These are phyloP conservation scores for Aspergillus glaucus DNA, from an alignment of 2,329 filamentous ascomycete genomes.

Conservation along the genomic window DNA sequence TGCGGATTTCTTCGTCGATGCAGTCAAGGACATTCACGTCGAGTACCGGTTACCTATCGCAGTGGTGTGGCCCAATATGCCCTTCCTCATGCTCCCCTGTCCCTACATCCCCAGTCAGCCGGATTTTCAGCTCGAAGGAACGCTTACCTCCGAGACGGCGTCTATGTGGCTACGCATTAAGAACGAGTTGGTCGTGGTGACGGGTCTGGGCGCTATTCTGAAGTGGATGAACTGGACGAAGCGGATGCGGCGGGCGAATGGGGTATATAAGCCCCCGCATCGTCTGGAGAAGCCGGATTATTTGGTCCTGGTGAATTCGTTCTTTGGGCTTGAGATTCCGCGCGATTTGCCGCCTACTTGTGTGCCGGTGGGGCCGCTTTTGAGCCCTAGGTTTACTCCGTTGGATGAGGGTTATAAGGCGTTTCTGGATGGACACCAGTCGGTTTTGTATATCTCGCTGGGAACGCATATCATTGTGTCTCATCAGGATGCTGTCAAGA, in stretches of 20 bases:
- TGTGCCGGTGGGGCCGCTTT: conserved; percentile 36
- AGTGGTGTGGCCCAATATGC: conserved; percentile 39
- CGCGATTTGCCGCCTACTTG: conserved; percentile 39
- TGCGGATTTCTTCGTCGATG: conserved; percentile 42
- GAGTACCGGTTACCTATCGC: conserved; percentile 36
- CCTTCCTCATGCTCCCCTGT: conserved; percentile 30
- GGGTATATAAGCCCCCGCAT: conserved; percentile 27
- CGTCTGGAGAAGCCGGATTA: conserved; percentile 34
- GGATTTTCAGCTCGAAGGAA: conserved; percentile 35
- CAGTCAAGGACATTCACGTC: conserved; percentile 34
- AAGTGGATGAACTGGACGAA: conserved; percentile 24
- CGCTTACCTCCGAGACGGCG: conserved; percentile 35
- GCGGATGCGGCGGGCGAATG: conserved; percentile 29
- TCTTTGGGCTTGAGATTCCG: conserved; percentile 39
- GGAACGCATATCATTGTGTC: conserved; percentile 38
- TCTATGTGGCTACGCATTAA: conserved; percentile 33
- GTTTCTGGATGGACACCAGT: conserved; percentile 29
- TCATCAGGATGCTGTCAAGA: conserved; percentile 21
- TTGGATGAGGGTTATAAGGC: conserved; percentile 18
- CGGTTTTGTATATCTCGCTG: conserved; percentile 37
- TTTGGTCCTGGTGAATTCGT: conserved; percentile 41
- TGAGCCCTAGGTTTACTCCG: conserved; percentile 29
- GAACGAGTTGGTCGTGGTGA: conserved; percentile 29
- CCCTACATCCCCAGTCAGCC: conserved; percentile 39
- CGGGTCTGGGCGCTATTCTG: conserved; percentile 24